Evolutionary conservation across 371 early-diverging fungal species (phyloP), one percentile per base, ranked within the genome.

Genomic region (Syncephalastrum racemosum): DNA sequence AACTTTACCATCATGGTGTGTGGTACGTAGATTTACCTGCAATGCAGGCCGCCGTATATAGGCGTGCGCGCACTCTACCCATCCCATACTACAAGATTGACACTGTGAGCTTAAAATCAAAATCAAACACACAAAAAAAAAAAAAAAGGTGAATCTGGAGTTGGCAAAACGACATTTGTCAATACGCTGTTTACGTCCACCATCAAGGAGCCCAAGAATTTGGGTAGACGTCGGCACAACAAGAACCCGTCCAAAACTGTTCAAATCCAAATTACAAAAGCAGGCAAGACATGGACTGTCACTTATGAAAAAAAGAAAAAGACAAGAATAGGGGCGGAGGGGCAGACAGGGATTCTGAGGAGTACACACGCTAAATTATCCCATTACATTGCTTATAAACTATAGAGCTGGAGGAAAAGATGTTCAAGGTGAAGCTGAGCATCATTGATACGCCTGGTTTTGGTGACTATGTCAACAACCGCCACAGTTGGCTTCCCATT

Each of bases 1-100:
- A 87, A 91, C 82, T 97, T 95, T 70, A 96, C 97, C 46, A 63
- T 99, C 60, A 94, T 97, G 92, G 95, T 97, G 25, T 95, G 95
- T 58, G 99, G 98, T 89, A 85, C 64, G 85, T 70, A 7, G 36
- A 31, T 31, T 31, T 31, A 31, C 12, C 36, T 31, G 36, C 36
- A 31, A 31, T 31, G 36, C 36, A 31, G 12, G 36, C 36, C 36
- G 36, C 27, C 7, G 27, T 7, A 4, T 27, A 27, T 31, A 31
- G 10, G 36, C 36, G 36, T 12, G 36, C 36, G 10, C 36, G 12
- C 36, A 31, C 36, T 7, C 27, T 4, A 6, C 7, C 27, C 4
- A 1, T 7, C 27, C 27, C 36, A 31, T 10, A 31, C n/a, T 31
- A 31, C 36, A 31, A 31, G 10, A 31, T 31, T 31, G 36, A 31